Base-by-base conservation (phyloP, 2,329 filamentous ascomycete species). In the Trichoderma atroviride region DNA sequence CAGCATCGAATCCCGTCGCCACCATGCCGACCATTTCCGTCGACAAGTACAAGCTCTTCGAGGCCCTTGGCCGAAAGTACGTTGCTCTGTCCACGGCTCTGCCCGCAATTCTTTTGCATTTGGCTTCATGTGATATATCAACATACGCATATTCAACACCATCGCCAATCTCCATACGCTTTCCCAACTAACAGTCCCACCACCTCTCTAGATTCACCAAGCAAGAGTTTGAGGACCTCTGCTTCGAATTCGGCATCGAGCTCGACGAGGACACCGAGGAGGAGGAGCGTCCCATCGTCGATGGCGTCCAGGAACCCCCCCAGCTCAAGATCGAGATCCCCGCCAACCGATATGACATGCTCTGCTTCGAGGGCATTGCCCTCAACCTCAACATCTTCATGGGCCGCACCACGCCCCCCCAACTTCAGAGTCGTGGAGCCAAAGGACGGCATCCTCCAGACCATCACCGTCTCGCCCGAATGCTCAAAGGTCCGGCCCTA, bases 301-400 rank as follows among this genome's bases (percentile, higher is more conserved):
- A 93, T 83, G 91, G 91, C 79, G 88, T 91, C 74, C 92, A 96
- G 81, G 93, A 97, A 82, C 89, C 93, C 63, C 91, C 96, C 69
- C 93, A 98, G 82, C 88, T 98, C 77, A 97, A 97, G 86, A 98
- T 99, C 78, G 95, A 98, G 81, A 97, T 98, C 76, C 94, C 94
- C 72, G 95, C 96, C 77, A 98, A 98, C 83, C 89, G 93, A 83
- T 94, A 89, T 82, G 89, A 98, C 78, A 94, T 98, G 90, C 89
- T 99, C 68, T 98, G 95, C 83, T 97, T 97, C 83, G 96, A 98
- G 84, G 95, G 95, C 71, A 97, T 98, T 79, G 91, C 93, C 74
- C 88, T 97, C 80, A 97, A 97, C 87, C 88, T 98, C 75, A 97
- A 97, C 81, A 92, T 98, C 81, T 98, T 99, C 88, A 86, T 92